A percentile compares a stretch with the other conserved stretches of the same genome.
These are phyloP conservation scores for Eutypa lata DNA, from an alignment of 2,329 filamentous ascomycete genomes.

Conservation along the genomic window DNA sequence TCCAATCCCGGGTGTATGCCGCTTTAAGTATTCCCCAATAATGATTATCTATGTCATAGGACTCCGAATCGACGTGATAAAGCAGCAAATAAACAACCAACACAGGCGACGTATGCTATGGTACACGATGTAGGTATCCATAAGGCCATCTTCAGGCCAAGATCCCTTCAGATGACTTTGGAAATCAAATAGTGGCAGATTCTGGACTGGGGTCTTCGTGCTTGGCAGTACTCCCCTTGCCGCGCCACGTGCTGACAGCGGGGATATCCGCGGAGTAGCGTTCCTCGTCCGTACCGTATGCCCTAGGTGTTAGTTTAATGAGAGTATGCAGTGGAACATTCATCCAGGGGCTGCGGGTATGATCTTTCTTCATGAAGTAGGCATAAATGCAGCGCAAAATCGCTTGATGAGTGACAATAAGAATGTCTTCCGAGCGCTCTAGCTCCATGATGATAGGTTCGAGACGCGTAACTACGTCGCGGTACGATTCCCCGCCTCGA, in stretches of 20 bases:
- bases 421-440: constrained; percentile 91
- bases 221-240: constrained; percentile 85
- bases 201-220: constrained; percentile 62
- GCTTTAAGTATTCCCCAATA: no score
- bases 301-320: constrained; percentile 92
- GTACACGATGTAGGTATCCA: neutral
- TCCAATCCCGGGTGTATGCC: no score
- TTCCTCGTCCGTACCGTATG: constrained; percentile 90
- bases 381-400: constrained; percentile 96
- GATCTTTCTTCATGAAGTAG: constrained; percentile 97
- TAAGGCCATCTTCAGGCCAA: no score
- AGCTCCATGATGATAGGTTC: constrained; percentile 99
- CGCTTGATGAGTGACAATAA: constrained; percentile 97
- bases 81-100: no score
- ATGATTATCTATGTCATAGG: no score
- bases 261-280: constrained; percentile 87
- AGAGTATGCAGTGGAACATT: constrained; percentile 94
- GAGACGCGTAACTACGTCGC: constrained; percentile 93
- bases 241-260: constrained; percentile 93
- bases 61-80: no score
- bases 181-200: constrained; percentile 1
- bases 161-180: no score
- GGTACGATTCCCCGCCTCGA: constrained; percentile 90
- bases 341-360: constrained; percentile 95
- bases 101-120: no score